phyloP scores from a whole-genome alignment of 1,139 yeast species.

The Protomyces inundatus region DNA sequence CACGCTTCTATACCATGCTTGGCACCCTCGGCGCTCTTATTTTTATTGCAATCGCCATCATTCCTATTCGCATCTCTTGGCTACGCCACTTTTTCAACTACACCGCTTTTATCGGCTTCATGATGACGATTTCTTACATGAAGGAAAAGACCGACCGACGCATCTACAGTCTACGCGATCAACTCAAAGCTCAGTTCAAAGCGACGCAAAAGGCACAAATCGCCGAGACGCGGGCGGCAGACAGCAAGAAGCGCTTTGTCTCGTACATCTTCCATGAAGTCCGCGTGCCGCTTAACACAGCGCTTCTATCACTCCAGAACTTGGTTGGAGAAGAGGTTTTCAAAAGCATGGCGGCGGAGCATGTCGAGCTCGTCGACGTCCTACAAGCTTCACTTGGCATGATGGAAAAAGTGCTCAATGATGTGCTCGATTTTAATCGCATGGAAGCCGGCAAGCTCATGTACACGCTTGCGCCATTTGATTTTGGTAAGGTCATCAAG shows the following conservation, averaged over 20 bases:
- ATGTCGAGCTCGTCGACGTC: conserved; percentile 19
- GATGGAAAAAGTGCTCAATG: conserved; percentile 25
- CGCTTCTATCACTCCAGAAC: conserved; percentile 12
- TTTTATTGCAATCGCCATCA: conserved; percentile 4
- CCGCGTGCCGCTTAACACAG: conserved; percentile 22
- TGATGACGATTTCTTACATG: conserved; percentile 14
- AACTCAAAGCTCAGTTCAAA: conserved; percentile 18
- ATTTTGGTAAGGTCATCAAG: conserved; percentile 14
- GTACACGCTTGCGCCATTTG: conserved; percentile 18
- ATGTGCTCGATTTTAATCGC: conserved; percentile 24
- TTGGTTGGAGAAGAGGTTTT: conserved; percentile 23
- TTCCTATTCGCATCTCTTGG: conserved; percentile 8
- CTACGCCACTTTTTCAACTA: conserved; percentile 17
- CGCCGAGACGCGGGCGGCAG: conserved; percentile 17
- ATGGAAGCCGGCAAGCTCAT: conserved; percentile 26
- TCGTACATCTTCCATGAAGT: conserved; percentile 25
- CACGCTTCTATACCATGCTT: not conserved
- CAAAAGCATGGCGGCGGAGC: conserved; percentile 8
- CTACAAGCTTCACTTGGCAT: conserved; percentile 19
- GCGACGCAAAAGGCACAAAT: conserved; percentile 25
- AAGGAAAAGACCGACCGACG: conserved; percentile 16
- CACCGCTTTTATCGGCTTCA: conserved; percentile 4
- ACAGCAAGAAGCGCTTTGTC: conserved; percentile 22
- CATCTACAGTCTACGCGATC: conserved; percentile 12
- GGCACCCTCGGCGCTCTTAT: conserved; percentile 4